phyloP scores from a whole-genome alignment of 2,329 filamentous ascomycete genomes.

The Aspergillus nomiae region DNA sequence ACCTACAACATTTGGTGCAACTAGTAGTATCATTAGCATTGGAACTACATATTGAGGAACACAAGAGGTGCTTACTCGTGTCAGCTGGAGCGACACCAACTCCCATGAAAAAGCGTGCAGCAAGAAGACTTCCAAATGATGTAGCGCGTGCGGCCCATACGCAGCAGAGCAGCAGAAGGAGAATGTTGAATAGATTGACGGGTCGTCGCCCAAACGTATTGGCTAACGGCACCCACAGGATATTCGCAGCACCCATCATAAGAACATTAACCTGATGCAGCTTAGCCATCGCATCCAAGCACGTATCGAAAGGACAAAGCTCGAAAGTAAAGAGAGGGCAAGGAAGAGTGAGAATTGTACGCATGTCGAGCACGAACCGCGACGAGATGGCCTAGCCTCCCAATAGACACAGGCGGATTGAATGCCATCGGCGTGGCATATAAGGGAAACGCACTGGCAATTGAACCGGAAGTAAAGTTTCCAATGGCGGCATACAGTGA shows the following conservation, averaged over 20 bases:
- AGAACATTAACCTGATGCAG: constrained; percentile 8
- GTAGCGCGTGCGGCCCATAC: constrained; percentile 9
- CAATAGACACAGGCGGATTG: constrained; percentile 12
- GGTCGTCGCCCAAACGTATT: constrained; percentile 13
- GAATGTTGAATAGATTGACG: constrained; percentile 9
- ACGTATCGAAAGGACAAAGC: not conserved
- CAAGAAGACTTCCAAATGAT: constrained; percentile 12
- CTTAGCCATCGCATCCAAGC: not conserved
- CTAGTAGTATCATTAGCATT: not conserved
- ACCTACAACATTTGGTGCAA: constrained; percentile 14
- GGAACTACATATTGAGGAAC: not conserved
- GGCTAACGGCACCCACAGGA: constrained; percentile 16
- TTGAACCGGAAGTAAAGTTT: constrained; percentile 11
- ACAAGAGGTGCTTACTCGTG: constrained; percentile 6
- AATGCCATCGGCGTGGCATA: constrained; percentile 14
- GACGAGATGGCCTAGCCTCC: constrained; percentile 12
- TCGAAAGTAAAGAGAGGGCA: not conserved
- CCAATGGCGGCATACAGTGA: constrained; percentile 12
- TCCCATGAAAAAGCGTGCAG: constrained; percentile 14
- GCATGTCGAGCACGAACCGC: constrained; percentile 4
- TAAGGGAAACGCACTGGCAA: constrained; percentile 12
- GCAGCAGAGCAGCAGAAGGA: constrained; percentile 9
- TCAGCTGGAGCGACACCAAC: constrained; percentile 14
- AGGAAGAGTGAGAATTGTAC: not conserved
- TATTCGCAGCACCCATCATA: constrained; percentile 16